Percentiles rank a stretch among this genome's conserved stretches.
Evolutionary conservation across 495 filamentous ascomycete genomes (phyloP).

Genomic region (Aspergillus sclerotiicarbonarius): DNA sequence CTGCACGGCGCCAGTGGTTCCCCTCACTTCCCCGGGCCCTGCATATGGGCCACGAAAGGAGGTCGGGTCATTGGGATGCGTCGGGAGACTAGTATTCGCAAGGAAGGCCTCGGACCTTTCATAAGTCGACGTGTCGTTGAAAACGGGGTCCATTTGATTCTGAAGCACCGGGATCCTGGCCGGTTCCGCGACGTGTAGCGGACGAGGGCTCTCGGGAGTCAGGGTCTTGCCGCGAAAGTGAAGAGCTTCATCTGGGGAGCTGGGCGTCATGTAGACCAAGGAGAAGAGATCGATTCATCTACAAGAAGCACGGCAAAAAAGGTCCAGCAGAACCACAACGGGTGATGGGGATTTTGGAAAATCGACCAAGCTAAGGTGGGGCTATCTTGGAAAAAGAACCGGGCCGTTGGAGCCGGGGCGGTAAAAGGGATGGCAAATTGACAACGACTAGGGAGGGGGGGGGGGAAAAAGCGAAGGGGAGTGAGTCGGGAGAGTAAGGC

Average conservation of each 20-base stretch:
- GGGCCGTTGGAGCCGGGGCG: conserved; percentile 18
- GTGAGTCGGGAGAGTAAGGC: conserved; percentile 3
- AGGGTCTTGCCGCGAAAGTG: conserved; percentile 66
- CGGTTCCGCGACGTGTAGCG: conserved; percentile 66
- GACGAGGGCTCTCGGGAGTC: conserved; percentile 71
- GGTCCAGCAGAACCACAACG: conserved; percentile 11
- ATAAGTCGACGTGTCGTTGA: conserved; percentile 65
- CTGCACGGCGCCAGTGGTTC: conserved; percentile 25
- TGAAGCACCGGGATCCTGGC: conserved; percentile 69
- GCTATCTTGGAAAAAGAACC: conserved; percentile 26
- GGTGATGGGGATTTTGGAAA: conserved; percentile 17
- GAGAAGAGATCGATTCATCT: conserved; percentile 41
- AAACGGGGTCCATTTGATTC: conserved; percentile 70
- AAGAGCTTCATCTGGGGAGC: conserved; percentile 60
- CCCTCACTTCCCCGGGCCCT: conserved; percentile 16
- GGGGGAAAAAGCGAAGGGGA: conserved; percentile 4
- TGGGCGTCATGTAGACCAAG: conserved; percentile 59
- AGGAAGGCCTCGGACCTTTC: conserved; percentile 27
- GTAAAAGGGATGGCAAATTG: conserved; percentile 9
- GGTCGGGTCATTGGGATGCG: conserved; percentile 22
- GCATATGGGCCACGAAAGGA: conserved; percentile 23
- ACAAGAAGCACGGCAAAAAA: conserved; percentile 27
- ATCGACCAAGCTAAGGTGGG: conserved; percentile 30
- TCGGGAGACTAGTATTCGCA: conserved; percentile 10
- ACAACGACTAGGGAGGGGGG: conserved; percentile 4